These are phyloP conservation scores for Syzygium oleosum DNA, from an alignment of 345 rosid genomes.

Conservation along the genomic window DNA sequence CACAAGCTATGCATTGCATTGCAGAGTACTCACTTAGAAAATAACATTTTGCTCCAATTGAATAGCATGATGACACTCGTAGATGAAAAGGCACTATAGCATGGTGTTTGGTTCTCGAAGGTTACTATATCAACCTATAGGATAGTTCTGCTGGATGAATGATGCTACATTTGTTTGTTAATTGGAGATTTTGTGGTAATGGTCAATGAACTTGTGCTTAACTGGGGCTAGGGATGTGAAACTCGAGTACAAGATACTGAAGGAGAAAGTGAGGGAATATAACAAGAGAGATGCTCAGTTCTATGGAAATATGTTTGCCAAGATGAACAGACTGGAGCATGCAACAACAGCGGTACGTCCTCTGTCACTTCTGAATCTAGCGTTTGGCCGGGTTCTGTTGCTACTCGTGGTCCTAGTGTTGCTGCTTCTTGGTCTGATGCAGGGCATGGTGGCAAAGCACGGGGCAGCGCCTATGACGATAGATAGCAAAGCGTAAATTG, in stretches of 20 bases:
- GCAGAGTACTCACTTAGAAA: neutral
- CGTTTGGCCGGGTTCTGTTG: neutral
- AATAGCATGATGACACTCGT: neutral
- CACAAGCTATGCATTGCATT: neutral
- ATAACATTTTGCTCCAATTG: neutral
- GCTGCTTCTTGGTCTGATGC: constrained; percentile 8
- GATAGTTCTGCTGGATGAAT: neutral
- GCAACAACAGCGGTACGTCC: constrained; percentile 14
- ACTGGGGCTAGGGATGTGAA: constrained; percentile 25
- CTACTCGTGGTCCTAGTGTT: neutral
- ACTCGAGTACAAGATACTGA: constrained; percentile 25
- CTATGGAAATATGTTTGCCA: constrained; percentile 23
- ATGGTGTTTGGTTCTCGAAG: neutral
- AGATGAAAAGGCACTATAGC: neutral
- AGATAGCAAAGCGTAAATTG: constrained; percentile 18
- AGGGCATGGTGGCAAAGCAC: constrained; percentile 4
- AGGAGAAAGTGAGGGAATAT: constrained; percentile 31
- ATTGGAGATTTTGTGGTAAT: neutral
- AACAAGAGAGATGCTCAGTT: constrained; percentile 32
- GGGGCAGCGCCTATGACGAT: constrained; percentile 4
- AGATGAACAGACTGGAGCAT: constrained; percentile 6
- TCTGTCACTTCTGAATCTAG: neutral
- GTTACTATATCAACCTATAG: neutral
- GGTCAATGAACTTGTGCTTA: neutral
- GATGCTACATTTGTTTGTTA: neutral